A percentile compares a stretch with the other conserved stretches of the same genome.
Evolutionary conservation across 805 yeast species (phyloP).

Genomic region (Teunomyces cretensis): DNA sequence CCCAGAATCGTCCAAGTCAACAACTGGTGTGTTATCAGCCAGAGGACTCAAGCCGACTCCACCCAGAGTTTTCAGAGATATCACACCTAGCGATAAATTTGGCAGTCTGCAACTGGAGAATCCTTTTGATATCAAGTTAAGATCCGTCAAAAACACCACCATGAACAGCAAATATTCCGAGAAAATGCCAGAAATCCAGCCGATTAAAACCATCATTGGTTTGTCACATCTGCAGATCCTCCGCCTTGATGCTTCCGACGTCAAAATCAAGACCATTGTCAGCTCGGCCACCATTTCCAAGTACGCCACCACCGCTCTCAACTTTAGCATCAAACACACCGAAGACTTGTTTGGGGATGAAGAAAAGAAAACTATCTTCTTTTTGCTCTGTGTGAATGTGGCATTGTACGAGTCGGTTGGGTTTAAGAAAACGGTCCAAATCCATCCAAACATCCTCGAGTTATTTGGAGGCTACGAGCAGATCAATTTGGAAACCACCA

Average conservation of each 20-base stretch:
- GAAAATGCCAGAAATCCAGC: slow-evolving; percentile 30
- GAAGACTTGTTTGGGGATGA: slow-evolving; percentile 23
- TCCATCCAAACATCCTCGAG: slow-evolving; percentile 25
- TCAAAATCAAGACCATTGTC: slow-evolving; percentile 35
- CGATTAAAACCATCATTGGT: slow-evolving; percentile 39
- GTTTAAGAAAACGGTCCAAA: slow-evolving; percentile 24
- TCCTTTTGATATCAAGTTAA: slow-evolving; percentile 26
- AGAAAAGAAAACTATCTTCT: slow-evolving; percentile 21
- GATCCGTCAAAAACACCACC: slow-evolving; percentile 21
- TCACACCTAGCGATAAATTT: background rate
- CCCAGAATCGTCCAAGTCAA: too few relatives aligned
- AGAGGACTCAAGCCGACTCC: background rate
- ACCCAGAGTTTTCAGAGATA: slow-evolving; percentile 5
- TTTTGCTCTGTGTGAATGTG: slow-evolving; percentile 30
- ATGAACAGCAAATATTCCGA: slow-evolving; percentile 24
- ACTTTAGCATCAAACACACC: slow-evolving; percentile 23
- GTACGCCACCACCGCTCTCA: slow-evolving; percentile 27
- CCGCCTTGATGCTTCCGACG: slow-evolving; percentile 31
- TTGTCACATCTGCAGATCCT: slow-evolving; percentile 35
- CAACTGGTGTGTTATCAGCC: too few relatives aligned
- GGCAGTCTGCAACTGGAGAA: slow-evolving; percentile 3
- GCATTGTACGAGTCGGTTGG: slow-evolving; percentile 39
- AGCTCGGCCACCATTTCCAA: slow-evolving; percentile 31
- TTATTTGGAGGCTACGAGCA: slow-evolving; percentile 30
- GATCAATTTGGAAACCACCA: slow-evolving; percentile 30